Evolutionary conservation across 2,329 filamentous ascomycete species (phyloP).

Genomic region (Fusarium subglutinans): DNA sequence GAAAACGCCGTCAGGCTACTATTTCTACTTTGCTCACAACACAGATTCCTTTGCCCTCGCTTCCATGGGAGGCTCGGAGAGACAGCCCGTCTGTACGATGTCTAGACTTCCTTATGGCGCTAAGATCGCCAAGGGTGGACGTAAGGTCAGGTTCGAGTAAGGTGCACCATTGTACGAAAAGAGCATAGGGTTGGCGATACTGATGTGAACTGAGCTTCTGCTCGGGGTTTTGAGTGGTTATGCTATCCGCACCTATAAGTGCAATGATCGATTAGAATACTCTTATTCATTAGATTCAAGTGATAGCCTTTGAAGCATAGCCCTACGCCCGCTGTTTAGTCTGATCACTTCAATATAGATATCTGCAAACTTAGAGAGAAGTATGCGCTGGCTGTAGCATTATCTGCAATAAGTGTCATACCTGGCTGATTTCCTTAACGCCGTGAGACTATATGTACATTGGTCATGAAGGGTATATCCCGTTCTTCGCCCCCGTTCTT

Average conservation of each 20-base stretch:
- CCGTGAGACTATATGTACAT: neutral
- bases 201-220: neutral
- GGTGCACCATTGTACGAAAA: neutral
- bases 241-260: neutral
- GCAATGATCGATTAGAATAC: neutral
- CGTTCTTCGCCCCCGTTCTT: slow-evolving; percentile 33
- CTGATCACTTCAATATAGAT: neutral
- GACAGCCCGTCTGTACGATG: slow-evolving; percentile 84
- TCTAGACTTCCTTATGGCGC: slow-evolving; percentile 71
- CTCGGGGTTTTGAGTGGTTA: neutral
- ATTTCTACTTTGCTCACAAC: slow-evolving; percentile 95
- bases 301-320: slow-evolving; percentile 43
- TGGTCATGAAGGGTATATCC: slow-evolving; percentile 35
- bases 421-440: neutral
- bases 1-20: slow-evolving; percentile 78
- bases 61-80: slow-evolving; percentile 85
- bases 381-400: neutral
- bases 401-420: neutral
- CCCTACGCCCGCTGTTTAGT: neutral
- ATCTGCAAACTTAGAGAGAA: neutral
- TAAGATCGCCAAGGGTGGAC: slow-evolving; percentile 64
- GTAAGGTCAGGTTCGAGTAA: slow-evolving; percentile 54
- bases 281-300: slow-evolving; percentile 29
- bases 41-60: slow-evolving; percentile 89
- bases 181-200: neutral